phyloP scores from a whole-genome alignment of 306 rosid species.

The Prunus mume region DNA sequence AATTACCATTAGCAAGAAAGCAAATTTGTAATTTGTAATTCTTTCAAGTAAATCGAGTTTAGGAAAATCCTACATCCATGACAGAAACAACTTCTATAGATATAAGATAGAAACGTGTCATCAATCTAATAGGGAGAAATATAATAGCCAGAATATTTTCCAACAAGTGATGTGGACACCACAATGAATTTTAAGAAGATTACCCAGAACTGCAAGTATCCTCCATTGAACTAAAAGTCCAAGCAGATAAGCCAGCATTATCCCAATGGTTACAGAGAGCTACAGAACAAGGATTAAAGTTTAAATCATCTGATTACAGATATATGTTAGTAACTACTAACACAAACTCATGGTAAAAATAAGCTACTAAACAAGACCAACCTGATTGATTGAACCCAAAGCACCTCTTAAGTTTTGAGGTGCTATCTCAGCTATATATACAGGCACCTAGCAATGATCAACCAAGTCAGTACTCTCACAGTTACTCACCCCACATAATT shows the following conservation, averaged over 20 bases:
- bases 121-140: background rate
- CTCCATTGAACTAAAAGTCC: constrained; percentile 95
- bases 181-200: constrained; percentile 21
- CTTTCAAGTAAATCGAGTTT: background rate
- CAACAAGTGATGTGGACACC: constrained; percentile 5
- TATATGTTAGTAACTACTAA: background rate
- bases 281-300: constrained; percentile 27
- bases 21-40: background rate
- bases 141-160: background rate
- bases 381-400: constrained; percentile 88
- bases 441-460: constrained; percentile 64
- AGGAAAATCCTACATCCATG: background rate
- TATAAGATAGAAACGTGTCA: background rate
- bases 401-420: constrained; percentile 89
- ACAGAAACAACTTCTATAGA: background rate
- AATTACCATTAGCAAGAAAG: background rate
- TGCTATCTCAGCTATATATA: constrained; percentile 90
- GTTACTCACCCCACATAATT: constrained; percentile 22
- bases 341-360: background rate
- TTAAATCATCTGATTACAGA: background rate
- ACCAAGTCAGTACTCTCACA: constrained; percentile 15
- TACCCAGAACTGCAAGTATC: constrained; percentile 92
- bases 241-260: constrained; percentile 86
- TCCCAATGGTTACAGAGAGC: constrained; percentile 94
- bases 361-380: constrained; percentile 29